Base-by-base conservation (phyloP, 2,329 filamentous ascomycete genomes). In the Calonectria naviculata region DNA sequence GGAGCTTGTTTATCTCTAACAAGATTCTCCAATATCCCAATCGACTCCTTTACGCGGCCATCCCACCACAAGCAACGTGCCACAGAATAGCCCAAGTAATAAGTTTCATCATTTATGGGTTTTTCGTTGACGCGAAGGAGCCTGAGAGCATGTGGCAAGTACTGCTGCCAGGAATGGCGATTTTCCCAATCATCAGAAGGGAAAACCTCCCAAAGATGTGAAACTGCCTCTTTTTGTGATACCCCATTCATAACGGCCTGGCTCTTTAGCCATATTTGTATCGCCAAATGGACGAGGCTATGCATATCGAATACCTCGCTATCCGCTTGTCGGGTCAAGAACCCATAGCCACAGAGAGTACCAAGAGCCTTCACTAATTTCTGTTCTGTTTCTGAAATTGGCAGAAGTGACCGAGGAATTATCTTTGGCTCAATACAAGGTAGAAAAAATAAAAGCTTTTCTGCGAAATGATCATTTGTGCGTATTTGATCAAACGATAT, bases 401-500 rank as follows among this genome's bases (percentile, higher is more conserved):
- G 84, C 4, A 84, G 71, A 0, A 87, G 73, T 0, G 81, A 81
- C 65, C 68, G 74, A n/a, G 85, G 82, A 31, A 87, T 84, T 0
- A 80, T 80, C 70, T 83, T 83, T 0, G 81, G 79, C 68, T 85
- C 81, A 47, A 88, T 81, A 26, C 77, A 83, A 1, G 82, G 82
- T 19, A 85, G 80, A 61, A 85, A 84, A 0, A 77, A 80, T 0
- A 88, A 76, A 41, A 85, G 68, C 0, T 81, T 67, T 42, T 81
- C 82, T 1, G 85, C 85, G 4, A 74, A 38, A 1, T 62, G 5
- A 54, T 84, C 72, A 0, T 31, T 67, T 6, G 68, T 60, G 3
- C 74, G 75, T 15, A 86, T 83, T 28, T 83, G 79, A 7, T 84
- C 71, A 13, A 87, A 84, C 0, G 85, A 86, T 5, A 86, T 76